These are phyloP conservation scores for Lophiotrema nucula DNA, from an alignment of 495 filamentous ascomycete genomes.

Conservation along the genomic window DNA sequence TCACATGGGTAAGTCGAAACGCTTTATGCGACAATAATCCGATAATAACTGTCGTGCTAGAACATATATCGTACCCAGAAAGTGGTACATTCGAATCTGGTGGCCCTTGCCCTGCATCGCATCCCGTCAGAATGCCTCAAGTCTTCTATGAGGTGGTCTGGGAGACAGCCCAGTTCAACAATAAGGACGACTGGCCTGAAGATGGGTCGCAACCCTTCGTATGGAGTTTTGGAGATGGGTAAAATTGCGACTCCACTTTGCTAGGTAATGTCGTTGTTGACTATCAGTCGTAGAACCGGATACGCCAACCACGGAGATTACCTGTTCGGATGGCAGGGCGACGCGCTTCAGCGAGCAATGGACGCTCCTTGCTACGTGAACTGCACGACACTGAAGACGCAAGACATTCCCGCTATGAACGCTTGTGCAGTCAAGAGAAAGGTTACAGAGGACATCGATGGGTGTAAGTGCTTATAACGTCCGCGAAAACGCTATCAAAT, in stretches of 20 bases:
- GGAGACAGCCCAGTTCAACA: constrained; percentile 20
- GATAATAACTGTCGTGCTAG: too few species aligned
- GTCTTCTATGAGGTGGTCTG: constrained; percentile 21
- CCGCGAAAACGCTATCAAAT: too few species aligned
- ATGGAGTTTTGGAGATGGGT: constrained; percentile 20
- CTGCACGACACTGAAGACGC: constrained; percentile 17
- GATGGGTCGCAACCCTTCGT: constrained; percentile 27
- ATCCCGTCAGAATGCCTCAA: constrained; percentile 21
- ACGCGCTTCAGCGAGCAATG: constrained; percentile 22
- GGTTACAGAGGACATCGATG: constrained; percentile 23
- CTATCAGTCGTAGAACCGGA: background rate
- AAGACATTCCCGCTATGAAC: constrained; percentile 8
- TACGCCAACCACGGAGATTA: constrained; percentile 19
- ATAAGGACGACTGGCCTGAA: constrained; percentile 19
- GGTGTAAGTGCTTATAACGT: too few species aligned
- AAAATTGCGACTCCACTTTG: background rate
- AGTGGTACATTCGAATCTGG: constrained; percentile 17
- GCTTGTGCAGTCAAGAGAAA: constrained; percentile 4
- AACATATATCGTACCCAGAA: constrained; percentile 39
- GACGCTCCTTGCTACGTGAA: constrained; percentile 9
- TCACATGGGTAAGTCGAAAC: constrained; percentile 51
- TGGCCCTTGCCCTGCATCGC: constrained; percentile 21
- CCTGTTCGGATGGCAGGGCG: constrained; percentile 23
- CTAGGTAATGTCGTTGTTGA: background rate
- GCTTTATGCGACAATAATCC: too few species aligned